Percentiles rank a stretch among this genome's conserved stretches.
These are phyloP conservation scores for Rhinocladiella mackenziei DNA, from an alignment of 2,329 filamentous ascomycete species.

Conservation along the genomic window DNA sequence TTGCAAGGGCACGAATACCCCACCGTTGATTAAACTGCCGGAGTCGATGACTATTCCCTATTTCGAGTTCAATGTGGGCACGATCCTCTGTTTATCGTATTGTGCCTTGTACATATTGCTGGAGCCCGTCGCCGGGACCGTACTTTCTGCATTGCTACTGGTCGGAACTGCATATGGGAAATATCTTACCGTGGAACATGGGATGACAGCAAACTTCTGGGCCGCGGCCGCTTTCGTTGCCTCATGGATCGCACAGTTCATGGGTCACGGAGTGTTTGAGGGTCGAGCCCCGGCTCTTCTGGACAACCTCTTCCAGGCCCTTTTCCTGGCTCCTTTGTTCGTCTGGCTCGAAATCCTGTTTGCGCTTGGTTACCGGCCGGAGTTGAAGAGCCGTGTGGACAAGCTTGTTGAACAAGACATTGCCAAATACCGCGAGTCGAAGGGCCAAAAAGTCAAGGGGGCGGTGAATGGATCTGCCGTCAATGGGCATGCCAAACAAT, in stretches of 20 bases:
- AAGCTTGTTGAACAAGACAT: constrained; percentile 72
- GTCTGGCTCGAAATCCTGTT: constrained; percentile 96
- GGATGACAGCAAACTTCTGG: constrained; percentile 57
- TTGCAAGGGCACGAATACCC: constrained; percentile 54
- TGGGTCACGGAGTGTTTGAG: constrained; percentile 88
- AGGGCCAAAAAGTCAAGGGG: constrained; percentile 39
- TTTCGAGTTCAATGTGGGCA: constrained; percentile 58
- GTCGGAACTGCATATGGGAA: constrained; percentile 71
- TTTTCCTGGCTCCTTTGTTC: constrained; percentile 92
- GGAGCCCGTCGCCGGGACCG: constrained; percentile 83
- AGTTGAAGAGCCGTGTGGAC: constrained; percentile 76
- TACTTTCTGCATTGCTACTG: constrained; percentile 72
- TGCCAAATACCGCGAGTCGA: constrained; percentile 63
- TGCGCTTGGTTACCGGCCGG: constrained; percentile 80
- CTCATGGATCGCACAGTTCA: constrained; percentile 83
- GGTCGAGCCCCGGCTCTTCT: constrained; percentile 81
- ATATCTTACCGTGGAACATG: constrained; percentile 64
- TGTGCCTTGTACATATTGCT: constrained; percentile 80
- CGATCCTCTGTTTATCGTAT: constrained; percentile 59
- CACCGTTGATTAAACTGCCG: constrained; percentile 52
- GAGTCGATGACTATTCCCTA: constrained; percentile 52
- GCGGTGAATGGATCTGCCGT: constrained; percentile 25
- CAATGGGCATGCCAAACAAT: constrained; percentile 29
- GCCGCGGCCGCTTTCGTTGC: constrained; percentile 67
- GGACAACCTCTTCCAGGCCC: constrained; percentile 85